A percentile compares a stretch with the other conserved stretches of the same genome.
Evolutionary conservation across 305 asterid genomes (phyloP).

Genomic region (Fraxinus sp.): DNA sequence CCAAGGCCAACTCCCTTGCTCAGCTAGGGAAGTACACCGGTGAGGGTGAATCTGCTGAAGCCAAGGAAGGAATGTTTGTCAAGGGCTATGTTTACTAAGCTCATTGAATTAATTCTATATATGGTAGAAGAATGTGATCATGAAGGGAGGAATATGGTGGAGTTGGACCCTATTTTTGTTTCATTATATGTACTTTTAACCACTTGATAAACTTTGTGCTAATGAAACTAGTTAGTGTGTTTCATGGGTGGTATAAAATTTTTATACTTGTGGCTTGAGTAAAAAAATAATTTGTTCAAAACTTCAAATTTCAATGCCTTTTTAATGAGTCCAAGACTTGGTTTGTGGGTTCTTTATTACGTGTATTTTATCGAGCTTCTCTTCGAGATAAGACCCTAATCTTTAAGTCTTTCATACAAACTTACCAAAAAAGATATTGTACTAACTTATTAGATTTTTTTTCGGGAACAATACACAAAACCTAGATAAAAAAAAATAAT

Average conservation of each 20-base stretch:
- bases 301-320: not conserved
- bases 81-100: constrained; percentile 67
- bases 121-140: constrained; percentile 10
- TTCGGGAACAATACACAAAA: too few relatives aligned
- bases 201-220: constrained; percentile 33
- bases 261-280: constrained; percentile 25
- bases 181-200: constrained; percentile 30
- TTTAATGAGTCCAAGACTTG: not conserved
- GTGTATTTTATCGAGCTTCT: not conserved
- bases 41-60: constrained; percentile 80
- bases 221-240: constrained; percentile 43
- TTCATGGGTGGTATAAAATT: constrained; percentile 21
- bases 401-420: not conserved
- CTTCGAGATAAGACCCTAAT: too few relatives aligned
- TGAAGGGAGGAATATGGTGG: constrained; percentile 23
- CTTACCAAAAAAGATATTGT: not conserved
- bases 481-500: too few relatives aligned
- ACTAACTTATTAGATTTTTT: too few relatives aligned
- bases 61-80: constrained; percentile 75
- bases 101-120: not conserved
- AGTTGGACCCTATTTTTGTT: constrained; percentile 39
- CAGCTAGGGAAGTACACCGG: constrained; percentile 78
- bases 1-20: constrained; percentile 79
- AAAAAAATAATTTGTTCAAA: not conserved
- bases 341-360: not conserved